These are phyloP conservation scores for Lumnitzera littorea DNA, from an alignment of 345 rosid species.

Conservation along the genomic window DNA sequence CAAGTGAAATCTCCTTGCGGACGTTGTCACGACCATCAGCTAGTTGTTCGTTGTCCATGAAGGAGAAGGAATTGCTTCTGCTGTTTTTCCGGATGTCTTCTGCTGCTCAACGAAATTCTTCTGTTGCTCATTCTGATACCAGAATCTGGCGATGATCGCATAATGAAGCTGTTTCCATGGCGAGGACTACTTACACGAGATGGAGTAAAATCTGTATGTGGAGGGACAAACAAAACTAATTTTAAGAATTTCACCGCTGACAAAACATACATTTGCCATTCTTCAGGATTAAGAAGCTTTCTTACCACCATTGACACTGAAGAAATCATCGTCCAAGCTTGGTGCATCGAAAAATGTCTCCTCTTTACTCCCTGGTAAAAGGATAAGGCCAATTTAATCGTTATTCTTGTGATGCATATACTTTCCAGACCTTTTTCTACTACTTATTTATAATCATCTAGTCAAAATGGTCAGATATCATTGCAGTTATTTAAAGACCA, in stretches of 20 bases:
- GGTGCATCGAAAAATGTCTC: slow-evolving; percentile 7
- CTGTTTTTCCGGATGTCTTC: not conserved
- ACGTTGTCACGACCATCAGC: not conserved
- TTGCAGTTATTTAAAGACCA: too few species aligned
- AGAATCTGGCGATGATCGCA: not conserved
- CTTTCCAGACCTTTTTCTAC: too few species aligned
- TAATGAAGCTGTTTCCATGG: slow-evolving; percentile 3
- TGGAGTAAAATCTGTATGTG: slow-evolving; percentile 5
- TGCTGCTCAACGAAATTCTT: not conserved
- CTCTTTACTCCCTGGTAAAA: slow-evolving; percentile 14
- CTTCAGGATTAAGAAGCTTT: too few species aligned
- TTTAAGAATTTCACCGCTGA: not conserved
- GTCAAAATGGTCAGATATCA: too few species aligned
- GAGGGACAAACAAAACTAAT: not conserved
- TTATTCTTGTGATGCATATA: not conserved
- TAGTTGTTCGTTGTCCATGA: slow-evolving; percentile 9
- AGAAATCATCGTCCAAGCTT: slow-evolving; percentile 26
- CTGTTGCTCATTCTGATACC: not conserved
- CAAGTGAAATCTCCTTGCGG: not conserved
- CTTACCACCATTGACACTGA: slow-evolving; percentile 11
- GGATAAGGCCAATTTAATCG: not conserved
- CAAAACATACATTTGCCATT: too few species aligned
- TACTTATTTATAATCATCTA: too few species aligned
- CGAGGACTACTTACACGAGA: slow-evolving; percentile 11
- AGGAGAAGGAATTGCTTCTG: slow-evolving; percentile 6